Evolutionary conservation across 805 yeast species (phyloP), one percentile per base, ranked within the genome.

Genomic region (Wickerhamiella lipophila): DNA sequence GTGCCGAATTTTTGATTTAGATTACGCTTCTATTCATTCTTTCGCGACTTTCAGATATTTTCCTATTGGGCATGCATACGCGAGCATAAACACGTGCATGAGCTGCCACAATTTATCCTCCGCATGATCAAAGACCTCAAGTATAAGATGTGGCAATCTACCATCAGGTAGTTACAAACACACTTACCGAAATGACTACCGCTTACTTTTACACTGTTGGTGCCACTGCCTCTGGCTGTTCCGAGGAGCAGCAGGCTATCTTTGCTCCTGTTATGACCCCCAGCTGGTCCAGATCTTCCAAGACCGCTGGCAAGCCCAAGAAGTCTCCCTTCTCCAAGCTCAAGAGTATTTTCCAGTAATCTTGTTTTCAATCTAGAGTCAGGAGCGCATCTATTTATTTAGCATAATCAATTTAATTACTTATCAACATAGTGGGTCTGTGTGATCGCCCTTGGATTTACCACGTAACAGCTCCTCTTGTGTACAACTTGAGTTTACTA

Each of bases 201-300:
- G 41, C 41, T 36, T 36, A 19, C 41, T 36, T 36, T n/a, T 36
- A 36, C 41, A 36, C 41, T 22, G 41, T 36, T 36, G 23, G 26
- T 36, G 41, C 23, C 23, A 22, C 41, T 22, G 23, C 41, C 19
- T 16, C 23, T 21, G 41, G 15, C n/a, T 18, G 15, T n/a, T n/a
- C 41, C 19, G 41, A 19, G 13, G 41, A 50, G 27, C 42, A 51
- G 47, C 59, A 55, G 39, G 58, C 50, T 6, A 39, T 53, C 34
- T 52, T 58, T 44, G 55, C 60, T 2, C 59, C 59, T 2, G 59
- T 47, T 8, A 58, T 58, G 61, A 57, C 60, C 26, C 61, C 61
- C 25, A 52, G 58, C 43, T 58, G 61, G 61, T 58, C 61, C 16
- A 35, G 35, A 22, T 40, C 48, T 47, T 53, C 48, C n/a, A 44